phyloP scores from a whole-genome alignment of 192 early-diverging fungal genomes.

The Umbelopsis isabellina region DNA sequence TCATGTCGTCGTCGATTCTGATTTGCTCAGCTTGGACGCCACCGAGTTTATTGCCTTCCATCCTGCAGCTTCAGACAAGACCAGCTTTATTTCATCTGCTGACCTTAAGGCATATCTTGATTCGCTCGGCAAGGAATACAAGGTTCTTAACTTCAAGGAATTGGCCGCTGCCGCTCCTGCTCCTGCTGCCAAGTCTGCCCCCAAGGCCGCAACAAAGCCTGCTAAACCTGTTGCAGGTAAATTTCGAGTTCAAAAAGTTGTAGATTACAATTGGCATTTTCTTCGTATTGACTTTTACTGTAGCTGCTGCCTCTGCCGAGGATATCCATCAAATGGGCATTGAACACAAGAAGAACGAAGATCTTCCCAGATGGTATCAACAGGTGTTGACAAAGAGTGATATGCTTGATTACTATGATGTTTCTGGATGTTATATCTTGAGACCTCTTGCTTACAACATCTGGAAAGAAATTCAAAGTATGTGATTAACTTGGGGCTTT shows the following conservation, averaged over 20 bases:
- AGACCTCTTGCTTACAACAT: conserved; percentile 95
- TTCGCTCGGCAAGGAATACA: conserved; percentile 51
- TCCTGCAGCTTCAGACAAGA: conserved; percentile 54
- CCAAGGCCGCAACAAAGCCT: conserved; percentile 47
- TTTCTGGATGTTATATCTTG: conserved; percentile 98
- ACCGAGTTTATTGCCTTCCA: conserved; percentile 68
- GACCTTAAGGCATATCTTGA: conserved; percentile 61
- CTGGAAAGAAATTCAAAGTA: conserved; percentile 95
- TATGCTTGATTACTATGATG: conserved; percentile 99
- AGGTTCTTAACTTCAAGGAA: conserved; percentile 55
- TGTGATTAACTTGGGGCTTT: conserved; percentile 3
- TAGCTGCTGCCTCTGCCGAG: conserved; percentile 43
- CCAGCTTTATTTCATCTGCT: conserved; percentile 61
- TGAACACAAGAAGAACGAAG: conserved; percentile 82
- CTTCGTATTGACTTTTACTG: too few relatives aligned
- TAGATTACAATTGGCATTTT: too few relatives aligned
- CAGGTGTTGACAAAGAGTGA: conserved; percentile 90
- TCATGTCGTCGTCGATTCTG: conserved; percentile 75
- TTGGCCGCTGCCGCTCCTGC: conserved; percentile 50
- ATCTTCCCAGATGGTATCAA: conserved; percentile 94
- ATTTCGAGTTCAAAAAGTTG: not conserved
- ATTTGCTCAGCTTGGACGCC: conserved; percentile 51
- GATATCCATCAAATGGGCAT: conserved; percentile 84
- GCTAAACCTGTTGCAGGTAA: conserved; percentile 47
- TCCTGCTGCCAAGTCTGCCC: conserved; percentile 47